Conservation (phyloP, 2,329 filamentous ascomycete genomes). For the Zarea fungicola region DNA sequence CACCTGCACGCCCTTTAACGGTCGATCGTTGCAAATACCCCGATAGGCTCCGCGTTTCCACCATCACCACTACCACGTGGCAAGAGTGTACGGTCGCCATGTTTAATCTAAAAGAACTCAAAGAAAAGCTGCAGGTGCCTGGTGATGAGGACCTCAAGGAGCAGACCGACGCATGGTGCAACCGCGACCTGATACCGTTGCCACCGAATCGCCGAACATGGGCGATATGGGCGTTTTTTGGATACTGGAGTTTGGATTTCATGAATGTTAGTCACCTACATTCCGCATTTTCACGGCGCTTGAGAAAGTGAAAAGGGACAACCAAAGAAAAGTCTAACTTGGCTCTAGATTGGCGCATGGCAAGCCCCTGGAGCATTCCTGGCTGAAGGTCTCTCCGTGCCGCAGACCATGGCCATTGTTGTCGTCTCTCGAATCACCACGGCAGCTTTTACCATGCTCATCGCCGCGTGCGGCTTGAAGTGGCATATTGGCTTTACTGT, state of each 20-base stretch:
- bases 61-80: no score
- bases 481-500: conserved; percentile 48
- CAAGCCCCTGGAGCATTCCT: conserved; percentile 43
- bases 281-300: no score
- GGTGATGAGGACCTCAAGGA: conserved; percentile 34
- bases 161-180: conserved; percentile 45
- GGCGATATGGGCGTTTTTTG: conserved; percentile 19
- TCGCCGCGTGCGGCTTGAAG: conserved; percentile 42
- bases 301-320: no score
- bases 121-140: no score
- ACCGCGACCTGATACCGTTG: conserved; percentile 37
- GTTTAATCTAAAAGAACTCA: no score
- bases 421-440: conserved; percentile 38
- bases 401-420: conserved; percentile 43
- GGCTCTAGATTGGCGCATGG: conserved; percentile 24
- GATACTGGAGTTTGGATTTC: no score
- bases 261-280: no score
- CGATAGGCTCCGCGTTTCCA: no score
- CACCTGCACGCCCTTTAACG: no score
- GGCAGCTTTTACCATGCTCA: conserved; percentile 36
- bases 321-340: no score
- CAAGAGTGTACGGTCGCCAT: no score
- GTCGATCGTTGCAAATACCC: no score
- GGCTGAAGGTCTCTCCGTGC: conserved; percentile 41
- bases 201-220: conserved; percentile 41